Evolutionary conservation across 805 yeast species (phyloP), one percentile per base, ranked within the genome.

Genomic region (Pichia sporocuriosa): DNA sequence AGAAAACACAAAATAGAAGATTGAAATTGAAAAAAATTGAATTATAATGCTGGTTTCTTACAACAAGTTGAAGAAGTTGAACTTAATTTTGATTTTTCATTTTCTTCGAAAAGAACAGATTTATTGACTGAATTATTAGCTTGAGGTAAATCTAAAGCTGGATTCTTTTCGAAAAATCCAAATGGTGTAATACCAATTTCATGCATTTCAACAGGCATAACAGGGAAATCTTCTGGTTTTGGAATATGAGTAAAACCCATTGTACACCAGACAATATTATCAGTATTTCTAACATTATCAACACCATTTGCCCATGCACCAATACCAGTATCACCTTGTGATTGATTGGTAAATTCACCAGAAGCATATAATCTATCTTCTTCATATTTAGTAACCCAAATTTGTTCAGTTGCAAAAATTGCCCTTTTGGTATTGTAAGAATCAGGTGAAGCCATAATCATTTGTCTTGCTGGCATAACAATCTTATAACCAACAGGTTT

Each of bases 311-410:
- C 84, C 82, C 88, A 84, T 32, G 61, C 68, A 28, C 77, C 80
- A 40, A 84, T 58, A 58, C 93, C 94, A 21, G 83, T 74, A 60
- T 83, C 93, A 4, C 35, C 55, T 44, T 72, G 72, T 13, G 89
- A 81, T 66, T 84, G 94, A 63, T 84, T 84, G 47, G 94, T 84
- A 69, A 84, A 83, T 59, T 82, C 89, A 61, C 94, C 94, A 45
- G 88, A 89, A 38, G 89, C 87, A 50, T 69, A 84, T 53, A 81
- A 62, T 63, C 82, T 77, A 57, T 80, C 72, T 58, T 84, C 93
- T 47, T 67, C 66, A 66, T 82, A 80, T 61, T 82, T 83, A 50
- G 90, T 81, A 50, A 82, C 88, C 89, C 90, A 84, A 50, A 84
- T 62, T 59, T 81, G 90, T 59, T 84, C 71, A 19, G 89, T 81